Evolutionary conservation across 768 basidiomycete species (phyloP).

Genomic region (Inosperma sp.): DNA sequence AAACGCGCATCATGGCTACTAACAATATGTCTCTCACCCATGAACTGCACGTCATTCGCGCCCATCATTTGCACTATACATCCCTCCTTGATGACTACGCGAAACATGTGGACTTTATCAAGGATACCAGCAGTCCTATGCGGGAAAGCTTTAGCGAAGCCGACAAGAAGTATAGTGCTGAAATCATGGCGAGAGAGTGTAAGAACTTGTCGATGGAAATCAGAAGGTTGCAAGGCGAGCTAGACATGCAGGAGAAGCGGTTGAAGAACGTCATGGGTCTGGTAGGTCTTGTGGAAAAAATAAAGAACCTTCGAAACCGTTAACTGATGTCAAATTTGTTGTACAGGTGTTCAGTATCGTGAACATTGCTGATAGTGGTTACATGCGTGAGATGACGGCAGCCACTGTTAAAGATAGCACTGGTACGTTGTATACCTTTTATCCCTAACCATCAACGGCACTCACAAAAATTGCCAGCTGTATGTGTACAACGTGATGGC

Average conservation of each 20-base stretch:
- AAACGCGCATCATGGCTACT: conserved; percentile 43
- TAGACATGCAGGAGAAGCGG: conserved; percentile 44
- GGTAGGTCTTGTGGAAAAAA: conserved; percentile 25
- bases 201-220: conserved; percentile 48
- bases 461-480: conserved; percentile 13
- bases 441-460: neutral
- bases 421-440: conserved; percentile 28
- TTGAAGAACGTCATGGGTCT: conserved; percentile 51
- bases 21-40: conserved; percentile 44
- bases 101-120: conserved; percentile 49
- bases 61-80: conserved; percentile 55
- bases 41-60: conserved; percentile 54
- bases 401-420: conserved; percentile 47
- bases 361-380: conserved; percentile 51
- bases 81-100: conserved; percentile 52
- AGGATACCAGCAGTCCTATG: conserved; percentile 48
- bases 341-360: conserved; percentile 54
- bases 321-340: neutral
- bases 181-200: conserved; percentile 44
- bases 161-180: conserved; percentile 27
- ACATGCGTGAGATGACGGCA: conserved; percentile 50
- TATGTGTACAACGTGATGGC: conserved; percentile 10
- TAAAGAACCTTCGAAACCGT: neutral
- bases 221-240: conserved; percentile 37
- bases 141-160: conserved; percentile 34